Evolutionary conservation across 495 filamentous ascomycete genomes (phyloP), one percentile per base, ranked within the genome.

Genomic region (Talaromyces proteolyticus): DNA sequence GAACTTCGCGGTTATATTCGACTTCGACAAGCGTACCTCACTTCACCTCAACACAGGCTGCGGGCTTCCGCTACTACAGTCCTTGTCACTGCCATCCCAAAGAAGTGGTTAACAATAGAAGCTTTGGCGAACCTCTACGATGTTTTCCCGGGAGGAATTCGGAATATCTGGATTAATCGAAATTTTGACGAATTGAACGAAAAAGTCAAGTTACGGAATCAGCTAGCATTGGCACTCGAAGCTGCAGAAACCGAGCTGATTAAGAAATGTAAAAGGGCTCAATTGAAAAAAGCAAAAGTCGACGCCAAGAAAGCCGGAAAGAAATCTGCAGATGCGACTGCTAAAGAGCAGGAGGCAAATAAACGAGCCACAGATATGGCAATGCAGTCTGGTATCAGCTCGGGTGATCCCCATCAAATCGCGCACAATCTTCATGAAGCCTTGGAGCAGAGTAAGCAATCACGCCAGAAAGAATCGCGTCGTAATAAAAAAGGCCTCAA

Each of bases 41-140:
- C 93, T n/a, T 91, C 88, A 36, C 91, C 93, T 6, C 89, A 96
- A 63, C 94, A 97, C 65, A 85, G 93, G 37, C 74, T 97, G 38
- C 85, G 89, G 26, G 93, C 93, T n/a, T 96, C 91, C 47, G 94
- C 93, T 3, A 97, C 91, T 8, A 97, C 93, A 3, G 91, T 98
- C 46, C 74, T 98, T 11, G 90, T 97, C 16, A 91, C 85, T 51
- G 84, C 82, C 20, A 96, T 98, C 50, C 93, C 93, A 16, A 74
- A 78, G 24, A 89, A 89, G 59, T 97, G 92, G 92, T 80, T 95
- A 11, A 86, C 77, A 20, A 74, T 87, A 39, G 82, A 95, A 45
- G 87, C 89, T 8, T 74, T 98, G 11, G 77, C 84, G 38, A 82
- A 79, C 0, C 73, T 98, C n/a, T 98, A 93, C 57, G 93, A 98